Evolutionary conservation across 352 stramenopile genomes (phyloP).

Genomic region (Phytophthora multivora): DNA sequence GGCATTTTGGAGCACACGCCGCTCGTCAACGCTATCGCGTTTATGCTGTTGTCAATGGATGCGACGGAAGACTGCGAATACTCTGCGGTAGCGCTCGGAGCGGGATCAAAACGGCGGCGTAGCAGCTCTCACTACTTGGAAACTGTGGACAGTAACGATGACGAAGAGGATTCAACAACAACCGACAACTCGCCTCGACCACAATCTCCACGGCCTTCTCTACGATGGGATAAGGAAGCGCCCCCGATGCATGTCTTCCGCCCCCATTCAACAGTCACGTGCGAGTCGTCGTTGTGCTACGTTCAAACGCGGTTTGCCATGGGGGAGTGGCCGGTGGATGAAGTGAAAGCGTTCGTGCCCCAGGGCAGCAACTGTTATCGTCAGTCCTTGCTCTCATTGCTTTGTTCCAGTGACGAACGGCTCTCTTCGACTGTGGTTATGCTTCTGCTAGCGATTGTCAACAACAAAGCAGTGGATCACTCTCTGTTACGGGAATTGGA

Average conservation of each 20-base stretch:
- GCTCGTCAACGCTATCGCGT: conserved; percentile 78
- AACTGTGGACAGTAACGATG: conserved; percentile 14
- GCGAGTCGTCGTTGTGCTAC: conserved; percentile 76
- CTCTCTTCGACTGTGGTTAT: conserved; percentile 66
- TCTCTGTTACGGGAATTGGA: conserved; percentile 65
- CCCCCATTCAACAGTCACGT: conserved; percentile 53
- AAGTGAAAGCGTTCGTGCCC: conserved; percentile 63
- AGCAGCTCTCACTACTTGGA: conserved; percentile 17
- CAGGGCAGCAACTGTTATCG: conserved; percentile 58
- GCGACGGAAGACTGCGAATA: conserved; percentile 65
- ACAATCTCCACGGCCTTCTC: conserved; percentile 20
- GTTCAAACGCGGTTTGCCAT: conserved; percentile 77
- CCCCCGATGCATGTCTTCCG: conserved; percentile 56
- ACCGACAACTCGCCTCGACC: conserved; percentile 10
- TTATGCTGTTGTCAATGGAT: conserved; percentile 77
- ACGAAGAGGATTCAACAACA: conserved; percentile 14
- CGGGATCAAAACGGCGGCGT: conserved; percentile 36
- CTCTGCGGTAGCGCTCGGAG: conserved; percentile 59
- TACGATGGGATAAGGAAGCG: conserved; percentile 37
- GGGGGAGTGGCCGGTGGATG: conserved; percentile 78
- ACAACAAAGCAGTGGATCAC: conserved; percentile 67
- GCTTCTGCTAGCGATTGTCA: conserved; percentile 65
- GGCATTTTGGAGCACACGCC: conserved; percentile 82
- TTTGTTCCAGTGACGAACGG: conserved; percentile 66
- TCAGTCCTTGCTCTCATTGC: conserved; percentile 62